phyloP scores from a whole-genome alignment of 768 basidiomycete genomes.

The Clavaria fumosa region DNA sequence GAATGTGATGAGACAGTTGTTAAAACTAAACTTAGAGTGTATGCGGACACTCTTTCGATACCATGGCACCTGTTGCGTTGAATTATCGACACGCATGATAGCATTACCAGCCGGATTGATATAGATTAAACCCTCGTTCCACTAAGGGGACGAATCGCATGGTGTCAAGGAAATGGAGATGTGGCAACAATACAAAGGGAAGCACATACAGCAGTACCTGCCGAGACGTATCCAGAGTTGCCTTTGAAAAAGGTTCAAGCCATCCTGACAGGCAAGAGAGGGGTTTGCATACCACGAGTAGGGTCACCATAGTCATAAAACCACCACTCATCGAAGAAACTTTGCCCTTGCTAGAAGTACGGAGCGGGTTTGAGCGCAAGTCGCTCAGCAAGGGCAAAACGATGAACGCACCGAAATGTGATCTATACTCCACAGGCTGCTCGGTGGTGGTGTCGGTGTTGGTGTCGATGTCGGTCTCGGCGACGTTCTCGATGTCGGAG shows the following conservation, averaged over 20 bases:
- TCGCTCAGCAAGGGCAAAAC: too few species aligned
- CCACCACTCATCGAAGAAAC: constrained; percentile 73
- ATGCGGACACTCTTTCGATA: constrained; percentile 71
- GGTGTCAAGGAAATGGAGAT: not conserved
- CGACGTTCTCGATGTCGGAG: constrained; percentile 6
- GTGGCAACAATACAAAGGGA: too few species aligned
- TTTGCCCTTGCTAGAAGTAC: constrained; percentile 45
- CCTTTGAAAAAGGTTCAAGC: not conserved
- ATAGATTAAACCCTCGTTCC: constrained; percentile 40
- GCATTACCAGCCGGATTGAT: constrained; percentile 63
- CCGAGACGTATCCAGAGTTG: not conserved
- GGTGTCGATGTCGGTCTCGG: constrained; percentile 7
- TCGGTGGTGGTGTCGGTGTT: constrained; percentile 9
- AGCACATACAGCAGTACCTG: too few species aligned
- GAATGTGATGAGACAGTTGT: constrained; percentile 59
- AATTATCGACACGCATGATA: constrained; percentile 82
- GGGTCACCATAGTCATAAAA: constrained; percentile 62
- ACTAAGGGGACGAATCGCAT: constrained; percentile 18
- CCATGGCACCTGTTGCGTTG: constrained; percentile 51
- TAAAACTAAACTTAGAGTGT: constrained; percentile 42
- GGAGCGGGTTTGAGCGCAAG: too few species aligned
- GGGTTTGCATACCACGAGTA: constrained; percentile 38
- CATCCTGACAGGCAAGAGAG: not conserved
- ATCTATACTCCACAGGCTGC: constrained; percentile 10
- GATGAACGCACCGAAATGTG: constrained; percentile 38